Percentiles rank a stretch among this genome's conserved stretches.
phyloP scores from a whole-genome alignment of 176 grass and related monocot genomes.

The Avena atlantica region DNA sequence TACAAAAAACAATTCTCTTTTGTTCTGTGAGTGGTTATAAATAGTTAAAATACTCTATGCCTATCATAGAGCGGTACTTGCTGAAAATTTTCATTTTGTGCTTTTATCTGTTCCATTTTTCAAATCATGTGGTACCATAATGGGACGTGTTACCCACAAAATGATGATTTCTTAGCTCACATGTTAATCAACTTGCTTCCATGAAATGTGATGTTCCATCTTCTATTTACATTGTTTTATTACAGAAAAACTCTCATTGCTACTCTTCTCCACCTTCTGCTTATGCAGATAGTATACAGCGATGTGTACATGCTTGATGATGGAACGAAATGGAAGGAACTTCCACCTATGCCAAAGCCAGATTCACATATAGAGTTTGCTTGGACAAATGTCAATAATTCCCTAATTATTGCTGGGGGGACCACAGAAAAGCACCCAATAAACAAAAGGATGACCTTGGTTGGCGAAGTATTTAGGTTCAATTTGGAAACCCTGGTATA shows the following conservation, averaged over 20 bases:
- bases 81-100: background rate
- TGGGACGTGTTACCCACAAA: background rate
- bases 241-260: background rate
- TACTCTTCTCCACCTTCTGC: slow-evolving; percentile 18
- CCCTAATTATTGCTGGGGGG: slow-evolving; percentile 85
- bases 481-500: slow-evolving; percentile 78
- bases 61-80: background rate
- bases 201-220: background rate
- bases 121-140: background rate
- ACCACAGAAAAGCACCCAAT: slow-evolving; percentile 91
- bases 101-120: background rate
- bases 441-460: slow-evolving; percentile 85
- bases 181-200: background rate
- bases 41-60: background rate
- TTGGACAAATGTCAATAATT: slow-evolving; percentile 90
- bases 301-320: slow-evolving; percentile 96
- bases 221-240: slow-evolving; percentile 40
- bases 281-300: slow-evolving; percentile 81
- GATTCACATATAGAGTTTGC: slow-evolving; percentile 98
- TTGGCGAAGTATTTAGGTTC: slow-evolving; percentile 95
- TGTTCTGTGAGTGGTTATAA: background rate
- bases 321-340: slow-evolving; percentile 74
- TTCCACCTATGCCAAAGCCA: slow-evolving; percentile 87
- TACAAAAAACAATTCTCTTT: background rate
- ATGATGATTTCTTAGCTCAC: slow-evolving; percentile 12